Evolutionary conservation across 495 filamentous ascomycete species (phyloP).

Genomic region (Saxispiralis lemnorum): DNA sequence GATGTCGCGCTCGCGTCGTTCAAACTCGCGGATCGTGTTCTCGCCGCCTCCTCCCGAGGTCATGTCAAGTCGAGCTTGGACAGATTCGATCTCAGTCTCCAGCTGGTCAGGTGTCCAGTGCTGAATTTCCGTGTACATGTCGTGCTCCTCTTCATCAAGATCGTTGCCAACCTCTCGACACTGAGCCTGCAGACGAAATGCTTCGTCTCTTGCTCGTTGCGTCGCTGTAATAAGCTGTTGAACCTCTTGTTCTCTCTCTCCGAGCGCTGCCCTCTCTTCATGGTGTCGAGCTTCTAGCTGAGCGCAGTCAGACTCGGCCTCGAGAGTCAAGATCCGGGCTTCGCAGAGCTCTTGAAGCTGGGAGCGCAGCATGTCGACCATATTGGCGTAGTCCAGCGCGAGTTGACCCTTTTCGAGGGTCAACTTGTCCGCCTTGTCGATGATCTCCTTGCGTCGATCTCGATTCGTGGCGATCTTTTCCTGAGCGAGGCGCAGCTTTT

Average conservation of each 20-base stretch:
- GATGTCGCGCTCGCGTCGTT: constrained; percentile 46
- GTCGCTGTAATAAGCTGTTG: constrained; percentile 21
- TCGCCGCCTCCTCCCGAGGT: constrained; percentile 53
- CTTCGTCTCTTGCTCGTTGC: constrained; percentile 16
- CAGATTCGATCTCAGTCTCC: constrained; percentile 55
- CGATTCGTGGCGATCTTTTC: constrained; percentile 28
- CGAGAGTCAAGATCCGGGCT: constrained; percentile 48
- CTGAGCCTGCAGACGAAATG: constrained; percentile 16
- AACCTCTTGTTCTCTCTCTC: constrained; percentile 28
- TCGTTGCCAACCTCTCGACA: background rate
- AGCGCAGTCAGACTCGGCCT: constrained; percentile 63
- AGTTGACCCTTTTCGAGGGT: constrained; percentile 44
- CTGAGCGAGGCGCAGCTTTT: constrained; percentile 28
- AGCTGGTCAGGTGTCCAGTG: constrained; percentile 43
- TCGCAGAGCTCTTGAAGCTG: constrained; percentile 47
- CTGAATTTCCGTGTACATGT: constrained; percentile 14
- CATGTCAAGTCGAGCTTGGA: constrained; percentile 55
- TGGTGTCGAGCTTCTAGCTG: constrained; percentile 42
- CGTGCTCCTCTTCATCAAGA: constrained; percentile 23
- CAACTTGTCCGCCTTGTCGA: constrained; percentile 36
- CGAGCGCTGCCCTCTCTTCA: constrained; percentile 37
- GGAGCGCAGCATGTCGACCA: constrained; percentile 40
- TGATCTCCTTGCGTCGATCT: constrained; percentile 27
- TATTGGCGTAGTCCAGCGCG: constrained; percentile 45
- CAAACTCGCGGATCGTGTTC: constrained; percentile 58